Evolutionary conservation across 2,329 filamentous ascomycete species (phyloP), one percentile per base, ranked within the genome.

Genomic region (Xylaria sp.): DNA sequence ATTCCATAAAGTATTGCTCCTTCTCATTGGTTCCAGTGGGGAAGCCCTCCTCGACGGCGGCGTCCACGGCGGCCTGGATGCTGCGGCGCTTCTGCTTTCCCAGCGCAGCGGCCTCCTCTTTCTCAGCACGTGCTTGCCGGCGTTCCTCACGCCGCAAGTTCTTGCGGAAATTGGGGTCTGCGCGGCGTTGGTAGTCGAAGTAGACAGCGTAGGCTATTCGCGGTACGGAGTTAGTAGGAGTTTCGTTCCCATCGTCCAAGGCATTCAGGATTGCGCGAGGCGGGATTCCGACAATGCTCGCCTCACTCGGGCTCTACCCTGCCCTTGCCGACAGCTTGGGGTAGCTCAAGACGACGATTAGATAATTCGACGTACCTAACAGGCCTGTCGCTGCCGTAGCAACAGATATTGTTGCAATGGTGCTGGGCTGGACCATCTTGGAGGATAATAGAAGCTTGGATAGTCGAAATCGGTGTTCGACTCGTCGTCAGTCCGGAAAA

Each of bases 1-100:
- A 92, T 76, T 92, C 89, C 87, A 98, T 96, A 81, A 99, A 99
- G 83, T 92, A 99, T 64, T 88, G 86, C 83, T 99, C 95, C 76
- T 92, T 93, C 82, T 97, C 93, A 77, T 98, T 94, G 35, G 94
- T 87, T 72, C 93, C 92, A 43, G 85, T 83, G 49, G 95, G 95
- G 85, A 96, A 97, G 59, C 94, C 95, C 78, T 96, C 93, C 60
- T 91, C 90, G 80, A 93, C 91, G 70, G 93, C 92, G 71, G 90
- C 85, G 71, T 92, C 87, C 49, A 98, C 90, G 54, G 86, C 87
- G 59, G 79, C 78, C 78, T 89, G 90, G 80, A 99, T 91, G 71
- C 84, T 81, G 76, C 91, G 85, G 74, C 89, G 87, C 81, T 91
- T 89, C 76, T 84, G 82, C 70, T 85, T 83, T 65, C 84, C 84